Conservation (phyloP, 2,329 filamentous ascomycete species). For the Fusarium sp. region DNA sequence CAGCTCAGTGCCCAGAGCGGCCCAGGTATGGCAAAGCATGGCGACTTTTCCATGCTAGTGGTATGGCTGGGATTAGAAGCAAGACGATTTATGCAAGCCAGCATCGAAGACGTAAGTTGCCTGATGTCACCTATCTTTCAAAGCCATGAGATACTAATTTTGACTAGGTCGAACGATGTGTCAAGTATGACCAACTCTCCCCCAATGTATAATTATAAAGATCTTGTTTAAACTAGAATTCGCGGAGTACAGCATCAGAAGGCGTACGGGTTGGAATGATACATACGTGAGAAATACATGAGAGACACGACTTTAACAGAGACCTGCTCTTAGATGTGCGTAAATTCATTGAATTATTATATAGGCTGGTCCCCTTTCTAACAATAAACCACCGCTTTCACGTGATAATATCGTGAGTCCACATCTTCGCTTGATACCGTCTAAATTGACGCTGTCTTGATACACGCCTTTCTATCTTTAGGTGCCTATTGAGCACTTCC, state of each 20-base stretch:
- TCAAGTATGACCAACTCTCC: constrained; percentile 88
- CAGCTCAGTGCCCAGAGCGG: constrained; percentile 84
- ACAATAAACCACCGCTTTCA: neutral
- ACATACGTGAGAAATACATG: neutral
- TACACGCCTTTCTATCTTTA: constrained; percentile 15
- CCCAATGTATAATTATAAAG: constrained; percentile 76
- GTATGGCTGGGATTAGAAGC: constrained; percentile 94
- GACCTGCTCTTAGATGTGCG: constrained; percentile 8
- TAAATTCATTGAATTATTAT: neutral
- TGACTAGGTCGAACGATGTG: constrained; percentile 79
- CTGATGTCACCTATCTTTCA: neutral
- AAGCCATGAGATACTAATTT: neutral
- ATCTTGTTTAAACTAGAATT: constrained; percentile 5
- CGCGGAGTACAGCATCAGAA: constrained; percentile 5
- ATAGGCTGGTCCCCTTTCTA: neutral
- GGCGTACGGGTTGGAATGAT: constrained; percentile 20
- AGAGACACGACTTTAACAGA: neutral
- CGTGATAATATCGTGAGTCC: neutral
- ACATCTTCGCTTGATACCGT: constrained; percentile 4
- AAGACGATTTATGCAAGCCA: constrained; percentile 87
- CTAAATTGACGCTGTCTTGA: constrained; percentile 10
- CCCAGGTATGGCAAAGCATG: constrained; percentile 72
- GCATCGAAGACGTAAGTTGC: constrained; percentile 80
- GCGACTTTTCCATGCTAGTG: constrained; percentile 85
- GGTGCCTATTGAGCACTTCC: constrained; percentile 26